A percentile compares a stretch with the other conserved stretches of the same genome.
Evolutionary conservation across 108 stramenopile species (phyloP).

Genomic region (Schizochytrium sp.): DNA sequence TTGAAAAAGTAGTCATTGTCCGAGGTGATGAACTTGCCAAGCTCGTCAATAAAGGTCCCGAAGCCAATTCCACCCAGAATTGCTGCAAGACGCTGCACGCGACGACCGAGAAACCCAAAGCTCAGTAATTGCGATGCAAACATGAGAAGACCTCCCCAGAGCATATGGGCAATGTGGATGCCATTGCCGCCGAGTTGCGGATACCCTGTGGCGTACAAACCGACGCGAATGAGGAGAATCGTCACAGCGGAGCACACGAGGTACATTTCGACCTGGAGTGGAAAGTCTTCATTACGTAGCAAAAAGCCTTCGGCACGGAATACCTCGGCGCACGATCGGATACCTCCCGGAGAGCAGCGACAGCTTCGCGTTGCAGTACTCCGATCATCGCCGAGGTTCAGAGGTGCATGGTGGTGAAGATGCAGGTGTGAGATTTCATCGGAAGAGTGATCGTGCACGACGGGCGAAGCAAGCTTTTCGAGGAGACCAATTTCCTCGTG

Average conservation of each 20-base stretch:
- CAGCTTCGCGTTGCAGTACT: neutral
- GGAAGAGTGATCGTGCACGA: too few relatives aligned
- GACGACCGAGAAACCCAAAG: neutral
- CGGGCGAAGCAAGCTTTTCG: too few relatives aligned
- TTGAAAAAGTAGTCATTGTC: constrained; percentile 20
- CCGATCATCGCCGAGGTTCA: neutral
- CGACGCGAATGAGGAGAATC: neutral
- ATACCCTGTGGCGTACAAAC: neutral
- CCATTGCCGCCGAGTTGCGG: constrained; percentile 2
- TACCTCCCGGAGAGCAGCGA: neutral
- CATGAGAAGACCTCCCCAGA: constrained; percentile 12
- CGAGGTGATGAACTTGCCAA: constrained; percentile 11
- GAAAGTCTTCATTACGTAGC: neutral
- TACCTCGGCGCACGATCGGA: neutral
- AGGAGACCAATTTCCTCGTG: too few relatives aligned
- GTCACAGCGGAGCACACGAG: constrained; percentile 2
- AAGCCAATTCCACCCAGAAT: neutral
- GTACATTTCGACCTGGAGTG: constrained; percentile 6
- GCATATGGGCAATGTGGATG: constrained; percentile 11
- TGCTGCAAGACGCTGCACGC: neutral
- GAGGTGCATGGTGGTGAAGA: neutral
- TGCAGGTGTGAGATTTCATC: neutral
- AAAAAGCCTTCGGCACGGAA: neutral
- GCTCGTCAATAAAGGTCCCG: constrained; percentile 3
- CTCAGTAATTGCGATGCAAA: neutral